These are phyloP conservation scores for Fusarium annulatum DNA, from an alignment of 2,329 filamentous ascomycete species.

Conservation along the genomic window DNA sequence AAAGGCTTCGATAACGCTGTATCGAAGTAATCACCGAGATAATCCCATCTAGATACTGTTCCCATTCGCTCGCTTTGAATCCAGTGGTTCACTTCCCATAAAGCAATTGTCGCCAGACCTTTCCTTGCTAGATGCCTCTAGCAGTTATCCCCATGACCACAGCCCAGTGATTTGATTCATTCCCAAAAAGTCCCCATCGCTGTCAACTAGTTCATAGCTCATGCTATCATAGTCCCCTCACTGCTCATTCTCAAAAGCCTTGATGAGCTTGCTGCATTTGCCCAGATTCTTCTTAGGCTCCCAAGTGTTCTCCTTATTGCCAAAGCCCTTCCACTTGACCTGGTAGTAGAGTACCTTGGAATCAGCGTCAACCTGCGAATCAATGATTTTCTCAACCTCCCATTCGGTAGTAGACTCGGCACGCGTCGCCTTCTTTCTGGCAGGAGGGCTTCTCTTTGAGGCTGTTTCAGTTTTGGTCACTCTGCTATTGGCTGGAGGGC, in stretches of 20 bases:
- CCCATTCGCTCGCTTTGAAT: background rate
- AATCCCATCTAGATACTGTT: background rate
- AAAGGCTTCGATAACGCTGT: background rate
- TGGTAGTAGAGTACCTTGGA: slow-evolving; percentile 56
- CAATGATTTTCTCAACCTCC: slow-evolving; percentile 61
- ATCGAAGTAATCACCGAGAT: background rate
- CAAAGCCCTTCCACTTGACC: slow-evolving; percentile 66
- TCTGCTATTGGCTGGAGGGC: slow-evolving; percentile 24
- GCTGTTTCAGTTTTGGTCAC: background rate
- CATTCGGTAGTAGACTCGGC: slow-evolving; percentile 49
- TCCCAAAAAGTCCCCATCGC: background rate
- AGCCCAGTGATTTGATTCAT: background rate
- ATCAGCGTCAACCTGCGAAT: slow-evolving; percentile 51
- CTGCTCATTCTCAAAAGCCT: slow-evolving; percentile 49
- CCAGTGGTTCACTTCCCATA: background rate
- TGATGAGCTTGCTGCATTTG: slow-evolving; percentile 52
- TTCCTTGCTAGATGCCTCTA: background rate
- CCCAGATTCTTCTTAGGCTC: slow-evolving; percentile 60
- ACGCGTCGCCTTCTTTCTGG: slow-evolving; percentile 17
- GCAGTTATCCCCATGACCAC: background rate
- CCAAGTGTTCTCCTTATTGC: slow-evolving; percentile 61
- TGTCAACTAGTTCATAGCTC: background rate
- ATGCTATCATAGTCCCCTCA: background rate
- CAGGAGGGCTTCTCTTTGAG: background rate
- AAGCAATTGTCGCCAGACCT: background rate